Base-by-base conservation (phyloP, 2,329 filamentous ascomycete genomes). In the Cladosporium sp. region DNA sequence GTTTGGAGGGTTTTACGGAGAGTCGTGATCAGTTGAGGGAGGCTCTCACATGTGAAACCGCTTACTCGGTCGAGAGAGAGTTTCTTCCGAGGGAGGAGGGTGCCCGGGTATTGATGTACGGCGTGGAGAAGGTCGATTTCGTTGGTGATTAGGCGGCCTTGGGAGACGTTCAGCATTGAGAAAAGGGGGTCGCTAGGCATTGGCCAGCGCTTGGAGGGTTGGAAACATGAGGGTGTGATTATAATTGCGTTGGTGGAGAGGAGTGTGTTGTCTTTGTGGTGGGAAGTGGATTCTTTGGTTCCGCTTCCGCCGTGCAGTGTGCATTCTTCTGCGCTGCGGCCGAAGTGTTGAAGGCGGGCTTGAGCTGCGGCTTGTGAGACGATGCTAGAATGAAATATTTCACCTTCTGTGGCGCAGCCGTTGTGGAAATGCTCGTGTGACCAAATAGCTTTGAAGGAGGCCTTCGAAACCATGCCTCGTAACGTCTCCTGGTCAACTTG, bases 141-240 rank as follows among this genome's bases (percentile, higher is more conserved):
- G 4, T 47, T 46, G 1, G 49, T 27, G 12, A 56, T 36, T 4
- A 60, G 43, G 7, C 58, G 39, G 16, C 59, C 57, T 15, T 49
- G 51, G 13, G 50, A 43, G 3, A 62, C 53, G 29, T 59, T 58
- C 2, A 50, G 50, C 16, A 59, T 43, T 15, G 41, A 43, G 52
- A 62, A 59, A 9, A 55, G 49, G 2, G 60, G 55, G 22, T 62
- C 59, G 50, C 51, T 58, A 3, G 50, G 49, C 41, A 62, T 38
- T 9, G 59, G 58, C 58, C 59, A 62, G 9, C 51, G 41, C 2
- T 25, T 25, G 7, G 22, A 19, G 2, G 50, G 27, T 3, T 52
- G 35, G 30, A 61, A 54, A 12, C 43, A 43, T 7, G 18, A n/a
- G 4, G 36, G 22, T 8, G 25, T 27, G 18, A 51, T 40, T 1